These are phyloP conservation scores for Ajuga reptans DNA, from an alignment of 305 asterid species.

Conservation along the genomic window DNA sequence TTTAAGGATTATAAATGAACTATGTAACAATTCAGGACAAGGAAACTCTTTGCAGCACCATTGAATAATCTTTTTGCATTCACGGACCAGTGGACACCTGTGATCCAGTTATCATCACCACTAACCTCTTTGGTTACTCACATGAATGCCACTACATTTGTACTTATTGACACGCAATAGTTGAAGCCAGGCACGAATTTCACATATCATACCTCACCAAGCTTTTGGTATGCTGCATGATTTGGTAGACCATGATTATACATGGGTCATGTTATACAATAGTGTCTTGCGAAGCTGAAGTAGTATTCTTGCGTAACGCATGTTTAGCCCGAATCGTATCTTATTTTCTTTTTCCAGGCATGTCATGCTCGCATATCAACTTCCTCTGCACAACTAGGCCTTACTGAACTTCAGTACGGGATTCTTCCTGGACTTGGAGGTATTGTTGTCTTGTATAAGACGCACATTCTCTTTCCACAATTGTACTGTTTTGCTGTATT, in stretches of 20 bases:
- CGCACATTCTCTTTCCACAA: background rate
- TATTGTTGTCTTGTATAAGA: constrained; percentile 15
- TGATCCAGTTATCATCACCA: background rate
- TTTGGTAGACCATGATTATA: background rate
- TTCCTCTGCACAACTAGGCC: constrained; percentile 48
- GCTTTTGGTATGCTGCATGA: background rate
- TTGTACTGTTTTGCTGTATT: background rate
- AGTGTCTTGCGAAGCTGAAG: background rate
- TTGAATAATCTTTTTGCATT: background rate
- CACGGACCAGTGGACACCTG: background rate
- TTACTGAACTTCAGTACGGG: constrained; percentile 58
- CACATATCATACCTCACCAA: background rate
- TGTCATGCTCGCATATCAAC: constrained; percentile 59
- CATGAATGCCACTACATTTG: background rate
- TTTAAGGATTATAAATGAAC: background rate
- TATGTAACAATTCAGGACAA: background rate
- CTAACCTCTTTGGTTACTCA: background rate
- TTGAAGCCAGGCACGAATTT: background rate
- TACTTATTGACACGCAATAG: background rate
- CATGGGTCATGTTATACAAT: background rate
- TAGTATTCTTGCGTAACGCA: background rate
- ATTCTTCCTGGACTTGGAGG: constrained; percentile 64
- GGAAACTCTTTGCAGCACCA: background rate
- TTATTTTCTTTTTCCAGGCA: constrained; percentile 32
- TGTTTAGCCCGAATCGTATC: background rate